Evolutionary conservation across 768 basidiomycete species (phyloP).

Genomic region (Amanita thiersii): DNA sequence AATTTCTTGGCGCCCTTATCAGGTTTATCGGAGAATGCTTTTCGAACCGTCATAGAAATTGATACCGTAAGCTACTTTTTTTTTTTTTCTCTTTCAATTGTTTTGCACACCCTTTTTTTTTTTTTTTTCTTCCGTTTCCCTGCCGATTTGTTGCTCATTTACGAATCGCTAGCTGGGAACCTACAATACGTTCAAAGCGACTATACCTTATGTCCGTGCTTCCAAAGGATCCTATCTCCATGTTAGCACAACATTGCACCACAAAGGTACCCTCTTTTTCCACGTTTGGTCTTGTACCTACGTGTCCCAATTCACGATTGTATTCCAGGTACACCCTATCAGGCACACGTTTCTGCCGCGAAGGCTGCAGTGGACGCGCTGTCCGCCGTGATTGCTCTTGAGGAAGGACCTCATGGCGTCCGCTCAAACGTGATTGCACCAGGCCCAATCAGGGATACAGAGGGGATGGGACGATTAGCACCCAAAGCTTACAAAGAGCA

Average conservation of each 20-base stretch:
- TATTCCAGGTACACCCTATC: conserved; percentile 65
- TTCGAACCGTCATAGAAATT: conserved; percentile 89
- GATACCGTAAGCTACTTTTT: conserved; percentile 56
- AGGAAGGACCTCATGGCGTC: conserved; percentile 93
- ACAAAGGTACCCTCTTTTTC: conserved; percentile 47
- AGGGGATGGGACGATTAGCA: conserved; percentile 57
- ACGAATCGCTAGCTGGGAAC: conserved; percentile 62
- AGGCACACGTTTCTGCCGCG: conserved; percentile 90
- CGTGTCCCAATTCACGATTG: conserved; percentile 10
- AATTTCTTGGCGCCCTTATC: conserved; percentile 91
- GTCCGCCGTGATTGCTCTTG: conserved; percentile 78
- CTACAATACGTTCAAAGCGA: conserved; percentile 92
- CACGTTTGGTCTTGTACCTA: conserved; percentile 5
- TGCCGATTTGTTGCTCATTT: conserved; percentile 1
- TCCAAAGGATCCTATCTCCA: conserved; percentile 80
- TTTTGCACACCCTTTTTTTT: no score
- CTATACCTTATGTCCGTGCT: conserved; percentile 62
- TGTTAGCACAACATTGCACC: conserved; percentile 86
- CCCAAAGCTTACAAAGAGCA: conserved; percentile 18
- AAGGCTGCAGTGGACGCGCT: conserved; percentile 93
- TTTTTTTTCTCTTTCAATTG: not conserved
- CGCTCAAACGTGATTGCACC: conserved; percentile 84
- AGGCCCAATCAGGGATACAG: conserved; percentile 76
- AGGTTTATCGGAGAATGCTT: conserved; percentile 80
- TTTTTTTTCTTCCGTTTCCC: no score